Evolutionary conservation across 768 basidiomycete species (phyloP), one percentile per base, ranked within the genome.

Genomic region (Hebeloma cylindrosporum): DNA sequence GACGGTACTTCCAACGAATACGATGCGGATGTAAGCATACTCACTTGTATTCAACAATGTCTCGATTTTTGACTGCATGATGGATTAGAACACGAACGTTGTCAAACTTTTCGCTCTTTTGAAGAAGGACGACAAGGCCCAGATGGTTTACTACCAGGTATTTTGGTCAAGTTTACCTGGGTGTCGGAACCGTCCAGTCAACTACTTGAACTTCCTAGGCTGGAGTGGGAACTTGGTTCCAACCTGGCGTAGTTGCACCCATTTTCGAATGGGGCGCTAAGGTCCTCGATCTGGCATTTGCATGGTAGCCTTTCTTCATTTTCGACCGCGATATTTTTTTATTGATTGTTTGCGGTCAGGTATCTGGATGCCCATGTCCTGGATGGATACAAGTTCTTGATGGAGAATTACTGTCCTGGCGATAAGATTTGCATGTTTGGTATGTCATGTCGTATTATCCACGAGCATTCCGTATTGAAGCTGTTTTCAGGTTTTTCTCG

Each of bases 391-490:
- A 69, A 66, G 49, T 91, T 83, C 61, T 65, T 91, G 40, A 89
- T 91, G 88, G 74, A 84, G 49, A 89, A 85, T 54, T 88, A 84
- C 58, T 70, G 67, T n/a, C 54, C 65, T 0, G 89, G 88, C 1
- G 87, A 88, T 59, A 86, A 74, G 60, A 77, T 90, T 23, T 88
- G 82, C 56, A 62, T 89, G 16, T 88, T 88, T 45, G 86, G 84
- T 82, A 43, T 18, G 68, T 55, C 28, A 26, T 56, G 48, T 47
- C 37, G 16, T 18, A 20, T 18, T 10, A 22, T 22, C 11, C 18
- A 7, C 10, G 28, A 13, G 18, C 40, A 3, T 36, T 32, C 23
- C 30, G 8, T 18, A 25, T n/a, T n/a, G 16, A 29, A 14, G 26
- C 20, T 14, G 8, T 28, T 27, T 30, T 51, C 58, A 82, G 88